phyloP scores from a whole-genome alignment of 306 rosid genomes.

The Fragaria ananassa region DNA sequence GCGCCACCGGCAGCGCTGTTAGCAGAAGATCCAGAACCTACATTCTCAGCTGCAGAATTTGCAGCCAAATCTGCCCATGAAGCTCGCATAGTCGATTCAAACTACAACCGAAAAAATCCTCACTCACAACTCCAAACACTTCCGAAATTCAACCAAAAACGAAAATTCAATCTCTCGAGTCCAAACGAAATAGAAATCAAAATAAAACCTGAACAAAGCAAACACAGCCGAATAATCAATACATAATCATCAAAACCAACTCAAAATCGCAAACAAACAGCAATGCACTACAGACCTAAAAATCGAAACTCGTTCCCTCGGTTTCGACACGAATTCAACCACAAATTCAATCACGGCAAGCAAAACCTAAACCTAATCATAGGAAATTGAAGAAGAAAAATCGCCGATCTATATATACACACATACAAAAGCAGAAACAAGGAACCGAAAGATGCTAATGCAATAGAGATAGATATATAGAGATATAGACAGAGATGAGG shows the following conservation, averaged over 20 bases:
- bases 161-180: not conserved
- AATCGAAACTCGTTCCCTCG: not conserved
- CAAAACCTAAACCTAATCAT: not conserved
- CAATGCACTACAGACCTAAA: constrained; percentile 18
- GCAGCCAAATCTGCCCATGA: constrained; percentile 98
- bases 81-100: constrained; percentile 58
- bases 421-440: not conserved
- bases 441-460: not conserved
- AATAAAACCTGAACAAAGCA: not conserved
- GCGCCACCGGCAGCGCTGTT: constrained; percentile 31
- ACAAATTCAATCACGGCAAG: not conserved
- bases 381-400: not conserved
- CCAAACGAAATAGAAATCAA: not conserved
- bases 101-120: constrained; percentile 25
- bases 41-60: constrained; percentile 69
- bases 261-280: not conserved
- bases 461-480: not conserved
- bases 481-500: not conserved
- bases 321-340: not conserved
- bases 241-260: not conserved
- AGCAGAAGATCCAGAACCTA: constrained; percentile 41
- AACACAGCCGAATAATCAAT: not conserved
- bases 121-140: constrained; percentile 11
- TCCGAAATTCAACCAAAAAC: not conserved
- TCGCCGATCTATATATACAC: constrained; percentile 8